Evolutionary conservation across 2,329 filamentous ascomycete species (phyloP).

Genomic region (Pseudodiploospora longispora): DNA sequence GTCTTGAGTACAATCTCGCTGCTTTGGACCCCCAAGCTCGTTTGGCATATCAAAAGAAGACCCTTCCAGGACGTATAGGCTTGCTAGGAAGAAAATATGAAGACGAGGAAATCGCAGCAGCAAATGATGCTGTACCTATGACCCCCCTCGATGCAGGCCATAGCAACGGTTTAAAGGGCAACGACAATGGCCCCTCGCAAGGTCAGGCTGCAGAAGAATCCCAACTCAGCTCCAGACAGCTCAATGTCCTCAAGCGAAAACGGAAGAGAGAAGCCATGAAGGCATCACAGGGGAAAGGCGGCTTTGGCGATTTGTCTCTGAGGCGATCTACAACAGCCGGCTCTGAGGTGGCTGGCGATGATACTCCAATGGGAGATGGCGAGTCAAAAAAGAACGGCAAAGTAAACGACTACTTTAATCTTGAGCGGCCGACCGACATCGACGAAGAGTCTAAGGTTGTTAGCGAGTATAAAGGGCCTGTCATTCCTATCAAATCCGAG

Average conservation of each 20-base stretch:
- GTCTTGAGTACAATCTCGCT: constrained; percentile 77
- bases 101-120: constrained; percentile 63
- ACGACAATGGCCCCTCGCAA: constrained; percentile 30
- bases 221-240: constrained; percentile 80
- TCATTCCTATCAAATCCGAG: constrained; percentile 75
- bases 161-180: constrained; percentile 22
- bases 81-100: constrained; percentile 78
- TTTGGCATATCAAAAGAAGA: constrained; percentile 83
- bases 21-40: constrained; percentile 73
- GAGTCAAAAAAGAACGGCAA: constrained; percentile 56
- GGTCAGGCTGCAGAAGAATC: constrained; percentile 50
- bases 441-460: constrained; percentile 91
- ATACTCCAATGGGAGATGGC: constrained; percentile 44
- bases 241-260: constrained; percentile 92
- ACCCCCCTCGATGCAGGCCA: constrained; percentile 36
- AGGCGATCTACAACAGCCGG: constrained; percentile 53
- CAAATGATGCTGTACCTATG: constrained; percentile 41
- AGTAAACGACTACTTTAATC: constrained; percentile 77
- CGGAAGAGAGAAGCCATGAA: constrained; percentile 84
- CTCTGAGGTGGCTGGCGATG: constrained; percentile 54
- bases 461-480: constrained; percentile 85
- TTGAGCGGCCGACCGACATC: constrained; percentile 67
- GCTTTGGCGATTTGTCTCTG: constrained; percentile 77
- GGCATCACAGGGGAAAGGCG: constrained; percentile 76
- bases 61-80: constrained; percentile 71